Evolutionary conservation across 164 flowering plant species (phyloP).

Genomic region (Buxus sempervirens): DNA sequence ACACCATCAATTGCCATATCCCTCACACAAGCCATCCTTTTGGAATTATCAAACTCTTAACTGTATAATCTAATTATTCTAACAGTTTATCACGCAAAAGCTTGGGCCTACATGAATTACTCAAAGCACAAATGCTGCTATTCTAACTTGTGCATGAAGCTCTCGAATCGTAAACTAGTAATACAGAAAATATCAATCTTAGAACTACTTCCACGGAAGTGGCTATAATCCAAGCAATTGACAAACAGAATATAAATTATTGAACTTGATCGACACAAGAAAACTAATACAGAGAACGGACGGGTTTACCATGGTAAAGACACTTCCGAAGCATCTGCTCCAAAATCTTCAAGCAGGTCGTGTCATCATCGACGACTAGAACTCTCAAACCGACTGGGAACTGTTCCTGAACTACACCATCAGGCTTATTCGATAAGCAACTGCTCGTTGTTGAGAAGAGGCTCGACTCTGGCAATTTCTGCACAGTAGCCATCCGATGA

Average conservation of each 20-base stretch:
- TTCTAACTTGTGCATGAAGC: too few species aligned
- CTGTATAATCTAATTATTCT: too few species aligned
- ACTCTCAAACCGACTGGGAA: slow-evolving; percentile 73
- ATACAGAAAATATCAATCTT: too few species aligned
- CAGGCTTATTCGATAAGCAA: background rate
- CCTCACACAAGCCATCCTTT: too few species aligned
- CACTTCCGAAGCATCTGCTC: slow-evolving; percentile 51
- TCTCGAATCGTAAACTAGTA: too few species aligned
- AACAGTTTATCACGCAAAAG: too few species aligned
- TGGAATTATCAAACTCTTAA: too few species aligned
- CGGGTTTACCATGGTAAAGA: slow-evolving; percentile 45
- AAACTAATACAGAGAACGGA: background rate
- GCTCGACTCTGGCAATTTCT: background rate
- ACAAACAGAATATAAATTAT: too few species aligned
- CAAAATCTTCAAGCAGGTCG: slow-evolving; percentile 47
- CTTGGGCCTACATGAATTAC: too few species aligned
- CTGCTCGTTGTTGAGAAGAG: background rate
- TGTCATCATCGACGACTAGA: slow-evolving; percentile 69
- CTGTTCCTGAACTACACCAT: background rate
- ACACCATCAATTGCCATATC: too few species aligned
- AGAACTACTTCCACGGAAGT: background rate
- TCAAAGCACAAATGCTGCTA: too few species aligned
- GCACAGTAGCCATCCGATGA: slow-evolving; percentile 1
- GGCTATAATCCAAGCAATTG: background rate
- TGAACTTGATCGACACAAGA: background rate